Base-by-base conservation (phyloP, 2,329 filamentous ascomycete genomes). In the Aureobasidium leucospermi region DNA sequence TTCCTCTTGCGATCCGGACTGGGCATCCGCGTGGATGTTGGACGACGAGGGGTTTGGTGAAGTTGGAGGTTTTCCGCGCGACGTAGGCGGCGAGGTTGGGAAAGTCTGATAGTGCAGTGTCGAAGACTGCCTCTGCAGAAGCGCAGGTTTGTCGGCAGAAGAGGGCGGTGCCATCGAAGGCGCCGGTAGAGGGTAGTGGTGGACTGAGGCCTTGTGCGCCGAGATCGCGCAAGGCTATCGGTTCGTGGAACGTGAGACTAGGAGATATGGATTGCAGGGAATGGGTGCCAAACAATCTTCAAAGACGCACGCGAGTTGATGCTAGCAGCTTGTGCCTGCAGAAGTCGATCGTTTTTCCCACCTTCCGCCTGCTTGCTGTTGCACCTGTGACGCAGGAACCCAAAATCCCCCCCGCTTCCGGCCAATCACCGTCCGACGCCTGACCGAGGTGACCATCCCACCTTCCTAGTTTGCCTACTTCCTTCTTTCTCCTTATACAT, bases 61-160 rank as follows among this genome's bases (percentile, higher is more conserved):
- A 15, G 78, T 79, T 15, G 78, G 79, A 58, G 84, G 83, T 2
- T 85, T 83, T 19, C 62, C 62, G 10, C 62, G 60, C 16, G 60
- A 62, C 5, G 60, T 63, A 11, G 89, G 88, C 15, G 89, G 87
- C 36, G 84, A 80, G 0, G 87, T 88, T 2, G 89, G 88, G 67
- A 94, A 93, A 6, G 89, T 93, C 67, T 92, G 88, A 74, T 93
- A 94, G 69, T 86, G 85, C 64, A 85, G 78, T 19, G 77, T 79
- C n/a, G 79, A 78, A 49, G 79, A 81, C 63, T 79, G 59, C 15
- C 59, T 39, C 39, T 42, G 42, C 13, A 31, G 23, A 29, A 61
- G 59, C 10, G 52, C 23, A 23, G 59, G 59, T 31, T 61, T 61
- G 29, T 53, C 39, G 31, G 43, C 9, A 19, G 23, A 23, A 23